A percentile compares a stretch with the other conserved stretches of the same genome.
phyloP scores from a whole-genome alignment of 805 yeast species.

The Yamadazyma takamatsuzukensis region DNA sequence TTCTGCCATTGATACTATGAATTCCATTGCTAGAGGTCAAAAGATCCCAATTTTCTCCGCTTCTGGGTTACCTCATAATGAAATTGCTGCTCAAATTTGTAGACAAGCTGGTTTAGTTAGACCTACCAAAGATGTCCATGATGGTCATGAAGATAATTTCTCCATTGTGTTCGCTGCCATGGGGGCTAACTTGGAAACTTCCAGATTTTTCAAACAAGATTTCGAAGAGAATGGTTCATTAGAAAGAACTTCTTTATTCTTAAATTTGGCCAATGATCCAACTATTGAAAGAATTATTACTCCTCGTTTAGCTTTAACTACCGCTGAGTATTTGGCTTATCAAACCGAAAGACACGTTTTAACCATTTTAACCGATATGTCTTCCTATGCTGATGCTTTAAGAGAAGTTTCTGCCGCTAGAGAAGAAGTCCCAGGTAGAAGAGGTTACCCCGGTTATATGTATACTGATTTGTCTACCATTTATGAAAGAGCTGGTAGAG shows the following conservation, averaged over 20 bases:
- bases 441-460: conserved; percentile 99
- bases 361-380: conserved; percentile 98
- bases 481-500: conserved; percentile 99
- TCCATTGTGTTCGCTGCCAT: conserved; percentile 98
- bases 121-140: conserved; percentile 99
- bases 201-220: conserved; percentile 98
- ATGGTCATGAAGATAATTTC: conserved; percentile 99
- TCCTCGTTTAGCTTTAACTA: conserved; percentile 97
- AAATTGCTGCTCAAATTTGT: conserved; percentile 99
- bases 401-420: conserved; percentile 99
- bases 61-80: conserved; percentile 98
- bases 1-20: conserved; percentile 98
- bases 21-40: conserved; percentile 99
- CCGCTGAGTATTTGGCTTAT: conserved; percentile 97
- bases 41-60: conserved; percentile 99
- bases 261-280: conserved; percentile 98
- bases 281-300: conserved; percentile 99
- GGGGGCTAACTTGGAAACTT: conserved; percentile 99
- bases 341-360: conserved; percentile 99
- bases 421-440: conserved; percentile 99
- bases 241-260: conserved; percentile 95
- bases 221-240: conserved; percentile 98
- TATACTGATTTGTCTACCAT: conserved; percentile 98
- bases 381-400: conserved; percentile 99
- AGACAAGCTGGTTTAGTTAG: conserved; percentile 99